Base-by-base conservation (phyloP, 1,284 basidiomycete genomes). In the Moniliophthora roreri region DNA sequence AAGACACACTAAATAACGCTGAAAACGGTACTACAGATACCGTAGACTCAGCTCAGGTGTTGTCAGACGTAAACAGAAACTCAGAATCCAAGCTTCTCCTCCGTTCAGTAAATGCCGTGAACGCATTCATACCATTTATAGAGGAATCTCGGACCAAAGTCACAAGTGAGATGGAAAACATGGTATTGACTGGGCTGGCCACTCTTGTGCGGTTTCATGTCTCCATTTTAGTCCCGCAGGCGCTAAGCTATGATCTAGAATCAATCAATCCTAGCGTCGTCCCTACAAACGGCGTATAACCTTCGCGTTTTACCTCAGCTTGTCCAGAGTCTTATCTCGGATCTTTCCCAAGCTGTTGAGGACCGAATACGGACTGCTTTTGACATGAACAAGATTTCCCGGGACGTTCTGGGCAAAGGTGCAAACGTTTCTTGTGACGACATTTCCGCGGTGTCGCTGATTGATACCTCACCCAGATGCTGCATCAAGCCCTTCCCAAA, bases 201-300 rank as follows among this genome's bases (percentile, higher is more conserved):
- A 82, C 83, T 13, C 72, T 93, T 53, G 93, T 93, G 60, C 52
- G 82, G 6, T 26, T 75, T 28, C 39, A 44, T 48, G 54, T 50
- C 28, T 58, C 11, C n/a, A 21, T 26, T 32, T 18, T 40, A 51
- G 16, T 55, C 42, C 20, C 24, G 26, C 24, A n/a, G 40, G 16
- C 9, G 20, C 49, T 24, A 46, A 32, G 41, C 24, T 18, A 32
- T 20, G 28, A 38, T 40, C 38, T 52, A 95, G 92, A 91, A 97
- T 62, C 93, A 93, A 69, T 85, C 93, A 1, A 73, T 96, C 21
- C 79, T 99, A 1, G 91, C 93, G 0, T 93, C 92, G 2, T 92
- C 93, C 0, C 79, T 98, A 7, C 96, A 98, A 76, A 97, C 94
- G 0, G 94, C 95, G 2, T 91, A 93, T 70, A 98, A 98, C 66